phyloP scores from a whole-genome alignment of 2,329 filamentous ascomycete species.

The Claviceps spartinae region DNA sequence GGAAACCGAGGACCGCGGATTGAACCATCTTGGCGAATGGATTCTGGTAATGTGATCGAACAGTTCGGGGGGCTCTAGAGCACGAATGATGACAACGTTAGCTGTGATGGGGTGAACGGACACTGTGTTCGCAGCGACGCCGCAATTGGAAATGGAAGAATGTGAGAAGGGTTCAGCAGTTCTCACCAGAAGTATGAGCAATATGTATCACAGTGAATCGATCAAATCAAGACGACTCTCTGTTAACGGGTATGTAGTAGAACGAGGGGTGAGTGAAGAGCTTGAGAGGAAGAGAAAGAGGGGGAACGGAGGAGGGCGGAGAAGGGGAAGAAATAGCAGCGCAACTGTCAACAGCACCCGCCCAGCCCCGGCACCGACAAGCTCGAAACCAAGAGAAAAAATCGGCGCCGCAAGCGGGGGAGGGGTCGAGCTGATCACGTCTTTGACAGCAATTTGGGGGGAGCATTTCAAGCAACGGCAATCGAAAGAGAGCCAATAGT shows the following conservation, averaged over 20 bases:
- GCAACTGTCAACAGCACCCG: background rate
- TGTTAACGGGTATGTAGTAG: background rate
- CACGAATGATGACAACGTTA: background rate
- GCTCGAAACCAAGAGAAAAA: constrained; percentile 11
- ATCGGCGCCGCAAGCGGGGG: constrained; percentile 22
- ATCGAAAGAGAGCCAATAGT: background rate
- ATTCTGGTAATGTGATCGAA: constrained; percentile 6
- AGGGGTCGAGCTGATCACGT: constrained; percentile 1
- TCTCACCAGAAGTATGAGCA: constrained; percentile 3
- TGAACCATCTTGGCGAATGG: constrained; percentile 43
- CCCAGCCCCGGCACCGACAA: background rate
- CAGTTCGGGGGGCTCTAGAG: constrained; percentile 2
- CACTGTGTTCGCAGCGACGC: background rate
- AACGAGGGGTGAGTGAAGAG: constrained; percentile 1
- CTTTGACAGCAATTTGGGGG: background rate
- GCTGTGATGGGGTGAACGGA: constrained; percentile 1
- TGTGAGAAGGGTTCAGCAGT: background rate
- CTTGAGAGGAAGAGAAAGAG: constrained; percentile 5
- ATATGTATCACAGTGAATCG: constrained; percentile 8
- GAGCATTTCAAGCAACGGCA: background rate
- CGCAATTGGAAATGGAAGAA: background rate
- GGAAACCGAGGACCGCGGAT: constrained; percentile 86
- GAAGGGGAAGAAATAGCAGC: constrained; percentile 10
- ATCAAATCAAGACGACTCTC: constrained; percentile 4
- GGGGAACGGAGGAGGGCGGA: constrained; percentile 9